A percentile compares a stretch with the other conserved stretches of the same genome.
Evolutionary conservation across 345 rosid genomes (phyloP).

Genomic region (Excoecaria agallocha): DNA sequence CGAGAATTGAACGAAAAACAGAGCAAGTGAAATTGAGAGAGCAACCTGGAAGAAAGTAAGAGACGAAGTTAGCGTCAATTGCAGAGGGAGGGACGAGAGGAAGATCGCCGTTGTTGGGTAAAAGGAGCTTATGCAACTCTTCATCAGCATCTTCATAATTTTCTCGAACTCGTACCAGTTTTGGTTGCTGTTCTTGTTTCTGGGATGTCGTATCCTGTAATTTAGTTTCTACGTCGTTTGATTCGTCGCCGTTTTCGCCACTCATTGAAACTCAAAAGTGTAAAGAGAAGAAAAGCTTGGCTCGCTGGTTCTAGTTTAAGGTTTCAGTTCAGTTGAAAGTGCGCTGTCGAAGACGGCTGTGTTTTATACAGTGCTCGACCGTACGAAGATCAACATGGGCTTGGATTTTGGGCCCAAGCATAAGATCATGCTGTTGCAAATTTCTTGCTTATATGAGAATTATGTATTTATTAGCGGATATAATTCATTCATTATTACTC

Average conservation of each 20-base stretch:
- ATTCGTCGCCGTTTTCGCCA: conserved; percentile 5
- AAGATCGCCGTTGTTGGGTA: conserved; percentile 52
- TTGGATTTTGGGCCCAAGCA: neutral
- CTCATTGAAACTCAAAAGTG: conserved; percentile 14
- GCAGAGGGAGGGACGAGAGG: conserved; percentile 68
- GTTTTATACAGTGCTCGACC: neutral
- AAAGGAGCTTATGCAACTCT: conserved; percentile 50
- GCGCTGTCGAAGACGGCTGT: neutral
- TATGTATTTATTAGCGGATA: too few relatives aligned
- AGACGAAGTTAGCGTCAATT: conserved; percentile 61
- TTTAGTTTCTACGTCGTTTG: neutral
- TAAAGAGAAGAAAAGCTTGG: neutral
- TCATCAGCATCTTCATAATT: conserved; percentile 31
- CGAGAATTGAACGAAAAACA: too few relatives aligned
- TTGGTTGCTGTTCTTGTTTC: conserved; percentile 1
- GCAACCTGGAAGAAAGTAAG: conserved; percentile 76
- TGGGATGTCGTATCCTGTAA: neutral
- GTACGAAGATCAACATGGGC: too few relatives aligned
- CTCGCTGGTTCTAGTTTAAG: neutral
- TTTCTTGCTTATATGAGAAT: too few relatives aligned
- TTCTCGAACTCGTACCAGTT: neutral
- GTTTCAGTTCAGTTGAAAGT: conserved; percentile 2
- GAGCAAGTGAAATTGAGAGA: neutral
- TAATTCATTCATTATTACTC: too few relatives aligned
- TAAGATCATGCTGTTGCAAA: too few relatives aligned